phyloP scores from a whole-genome alignment of 495 filamentous ascomycete species.

The Massariosphaeria phaeospora region DNA sequence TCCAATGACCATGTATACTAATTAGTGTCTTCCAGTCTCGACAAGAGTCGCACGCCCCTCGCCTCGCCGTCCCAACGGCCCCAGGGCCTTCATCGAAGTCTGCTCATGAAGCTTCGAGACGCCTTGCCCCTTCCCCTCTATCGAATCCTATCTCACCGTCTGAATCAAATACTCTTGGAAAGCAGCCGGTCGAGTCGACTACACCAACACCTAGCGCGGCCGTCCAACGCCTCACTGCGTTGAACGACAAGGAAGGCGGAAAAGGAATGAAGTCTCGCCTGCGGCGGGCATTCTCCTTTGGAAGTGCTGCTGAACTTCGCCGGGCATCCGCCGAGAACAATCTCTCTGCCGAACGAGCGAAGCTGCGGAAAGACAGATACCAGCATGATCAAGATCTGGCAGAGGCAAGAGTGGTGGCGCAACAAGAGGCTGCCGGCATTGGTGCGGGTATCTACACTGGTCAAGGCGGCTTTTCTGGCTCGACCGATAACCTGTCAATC shows the following conservation, averaged over 20 bases:
- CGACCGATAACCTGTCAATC: slow-evolving; percentile 94
- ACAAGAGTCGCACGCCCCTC: slow-evolving; percentile 15
- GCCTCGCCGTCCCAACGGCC: neutral
- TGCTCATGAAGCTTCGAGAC: slow-evolving; percentile 67
- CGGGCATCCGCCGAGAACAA: slow-evolving; percentile 67
- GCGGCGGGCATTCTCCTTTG: slow-evolving; percentile 92
- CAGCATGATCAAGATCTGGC: slow-evolving; percentile 41
- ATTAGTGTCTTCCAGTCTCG: slow-evolving; percentile 19
- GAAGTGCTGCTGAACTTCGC: slow-evolving; percentile 86
- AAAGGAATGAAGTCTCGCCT: slow-evolving; percentile 86
- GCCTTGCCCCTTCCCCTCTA: slow-evolving; percentile 74
- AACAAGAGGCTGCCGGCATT: slow-evolving; percentile 85
- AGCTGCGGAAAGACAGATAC: slow-evolving; percentile 64
- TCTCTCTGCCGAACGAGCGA: slow-evolving; percentile 55
- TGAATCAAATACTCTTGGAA: slow-evolving; percentile 32
- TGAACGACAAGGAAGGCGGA: slow-evolving; percentile 68
- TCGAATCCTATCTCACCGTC: slow-evolving; percentile 64
- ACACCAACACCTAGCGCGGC: slow-evolving; percentile 56
- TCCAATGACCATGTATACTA: too few relatives aligned
- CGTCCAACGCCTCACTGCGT: slow-evolving; percentile 69
- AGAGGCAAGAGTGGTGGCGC: slow-evolving; percentile 77
- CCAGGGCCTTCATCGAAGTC: slow-evolving; percentile 51
- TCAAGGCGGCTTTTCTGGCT: slow-evolving; percentile 79
- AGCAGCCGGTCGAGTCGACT: slow-evolving; percentile 26
- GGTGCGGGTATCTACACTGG: slow-evolving; percentile 92